Conservation (phyloP, 2,329 filamentous ascomycete genomes). For the Fusarium duplospermum region DNA sequence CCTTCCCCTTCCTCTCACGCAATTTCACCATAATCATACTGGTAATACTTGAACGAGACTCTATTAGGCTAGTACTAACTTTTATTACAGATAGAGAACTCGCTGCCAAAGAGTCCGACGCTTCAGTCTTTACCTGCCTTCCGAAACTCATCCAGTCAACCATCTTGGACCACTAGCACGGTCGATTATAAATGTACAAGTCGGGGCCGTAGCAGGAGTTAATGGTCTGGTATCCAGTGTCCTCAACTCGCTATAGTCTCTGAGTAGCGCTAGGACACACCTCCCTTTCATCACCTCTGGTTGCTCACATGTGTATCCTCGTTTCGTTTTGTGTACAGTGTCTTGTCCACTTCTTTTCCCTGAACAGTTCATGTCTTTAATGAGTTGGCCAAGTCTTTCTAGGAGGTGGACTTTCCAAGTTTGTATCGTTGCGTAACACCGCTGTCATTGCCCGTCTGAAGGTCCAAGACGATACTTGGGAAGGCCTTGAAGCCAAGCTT, state of each 20-base stretch:
- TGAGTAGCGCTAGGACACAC: conserved; percentile 16
- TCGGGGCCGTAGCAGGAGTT: conserved; percentile 32
- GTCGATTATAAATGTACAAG: conserved; percentile 32
- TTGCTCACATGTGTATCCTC: conserved; percentile 33
- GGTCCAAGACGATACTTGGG: not conserved
- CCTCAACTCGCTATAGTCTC: conserved; percentile 29
- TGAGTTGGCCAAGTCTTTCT: too few species aligned
- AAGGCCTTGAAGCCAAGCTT: not conserved
- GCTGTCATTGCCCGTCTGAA: not conserved
- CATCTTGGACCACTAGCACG: conserved; percentile 22
- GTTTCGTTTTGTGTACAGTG: conserved; percentile 37
- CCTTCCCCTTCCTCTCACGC: conserved; percentile 20
- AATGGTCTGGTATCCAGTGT: conserved; percentile 27
- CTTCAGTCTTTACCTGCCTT: not conserved
- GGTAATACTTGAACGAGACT: not conserved
- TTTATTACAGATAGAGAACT: conserved; percentile 3
- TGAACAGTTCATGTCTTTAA: conserved; percentile 19
- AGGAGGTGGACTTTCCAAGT: too few species aligned
- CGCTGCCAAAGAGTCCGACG: not conserved
- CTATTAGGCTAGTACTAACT: conserved; percentile 1
- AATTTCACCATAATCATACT: conserved; percentile 26
- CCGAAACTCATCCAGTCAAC: not conserved
- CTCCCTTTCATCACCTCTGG: not conserved
- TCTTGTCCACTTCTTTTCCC: conserved; percentile 26
- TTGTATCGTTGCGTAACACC: conserved; percentile 7